Evolutionary conservation across 371 early-diverging fungal genomes (phyloP), one percentile per base, ranked within the genome.

Genomic region (Rhizomucor miehei): DNA sequence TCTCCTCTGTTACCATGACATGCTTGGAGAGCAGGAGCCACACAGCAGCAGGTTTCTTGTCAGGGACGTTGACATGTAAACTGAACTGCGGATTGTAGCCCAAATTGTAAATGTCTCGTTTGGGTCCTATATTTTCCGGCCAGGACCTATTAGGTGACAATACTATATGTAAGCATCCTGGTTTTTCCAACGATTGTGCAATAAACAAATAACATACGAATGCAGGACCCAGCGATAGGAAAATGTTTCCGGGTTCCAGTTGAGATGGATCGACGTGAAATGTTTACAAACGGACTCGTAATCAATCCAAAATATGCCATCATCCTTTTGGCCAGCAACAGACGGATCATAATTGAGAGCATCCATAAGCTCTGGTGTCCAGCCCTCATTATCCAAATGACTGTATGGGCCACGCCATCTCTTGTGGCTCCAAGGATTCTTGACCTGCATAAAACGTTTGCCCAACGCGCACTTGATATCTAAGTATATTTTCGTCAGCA

Each of bases 361-460:
- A 20, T 56, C 61, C 60, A 69, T 85, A 45, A 94, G 62, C 14
- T 83, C 79, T 3, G 76, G 66, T 0, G 91, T 90, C 94, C 94
- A 94, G 37, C 75, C 69, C 0, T 63, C 65, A 3, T 65, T 70
- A 63, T 93, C 93, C 2, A 83, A 47, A 59, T 86, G 89, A 59
- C 91, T 91, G 59, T 81, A 92, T 2, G 83, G 81, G 2, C 94
- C 93, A 24, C 81, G 86, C 93, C 93, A 92, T 20, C 93, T 75
- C 67, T 85, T 77, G 51, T 88, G 88, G 60, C 90, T 90, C 95
- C 95, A 95, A 1, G 95, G 95, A 56, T 95, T 95, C 64, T 93
- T 92, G 34, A 90, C 81, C 73, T 87, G 76, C 38, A 85, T 46
- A 16, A 74, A 63, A 0, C 74, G 63, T 19, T 65, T 64, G 6